Evolutionary conservation across 2,329 filamentous ascomycete species (phyloP), one percentile per base, ranked within the genome.

Genomic region (Colletotrichum sp.): DNA sequence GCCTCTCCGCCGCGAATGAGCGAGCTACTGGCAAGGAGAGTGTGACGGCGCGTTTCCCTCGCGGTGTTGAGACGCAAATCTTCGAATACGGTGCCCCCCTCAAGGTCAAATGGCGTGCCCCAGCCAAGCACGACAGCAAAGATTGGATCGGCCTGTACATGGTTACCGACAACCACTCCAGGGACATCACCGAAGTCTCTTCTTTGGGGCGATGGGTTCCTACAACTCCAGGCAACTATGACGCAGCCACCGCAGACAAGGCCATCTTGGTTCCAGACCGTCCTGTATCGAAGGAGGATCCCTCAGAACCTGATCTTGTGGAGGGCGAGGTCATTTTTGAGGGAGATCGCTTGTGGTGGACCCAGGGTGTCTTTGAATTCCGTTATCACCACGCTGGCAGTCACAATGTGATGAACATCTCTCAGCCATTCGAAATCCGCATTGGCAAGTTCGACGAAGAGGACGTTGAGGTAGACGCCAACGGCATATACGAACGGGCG

Each of bases 61-160:
- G 93, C 77, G 88, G 92, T 57, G 92, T 94, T 80, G 94, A 95
- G 83, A 95, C 95, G 3, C 88, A 96, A 78, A 91, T 93, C 1
- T 94, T 98, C 70, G 94, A 98, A 83, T 99, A 98, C 80, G 97
- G 97, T 44, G 91, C 96, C 1, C 96, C 97, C 0, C 95, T 99
- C 83, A 94, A 91, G 79, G 95, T 99, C 78, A 95, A 92, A 80
- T 99, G 97, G 97, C 95, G 92, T 32, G 97, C 96, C 0, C 96
- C 97, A 0, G 89, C 92, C 49, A 95, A 96, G 78, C 97, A 99
- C 85, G 94, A 93, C 86, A 96, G 94, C 83, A 94, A 94, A 81
- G 97, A 99, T 84, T 99, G 97, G 97, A 93, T 99, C 69, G 96
- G 96, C 6, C 89, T 99, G 8, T 99, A 99, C 87, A 96, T 96